These are phyloP conservation scores for Pleurotus sapidus DNA, from an alignment of 768 basidiomycete genomes.

Conservation along the genomic window DNA sequence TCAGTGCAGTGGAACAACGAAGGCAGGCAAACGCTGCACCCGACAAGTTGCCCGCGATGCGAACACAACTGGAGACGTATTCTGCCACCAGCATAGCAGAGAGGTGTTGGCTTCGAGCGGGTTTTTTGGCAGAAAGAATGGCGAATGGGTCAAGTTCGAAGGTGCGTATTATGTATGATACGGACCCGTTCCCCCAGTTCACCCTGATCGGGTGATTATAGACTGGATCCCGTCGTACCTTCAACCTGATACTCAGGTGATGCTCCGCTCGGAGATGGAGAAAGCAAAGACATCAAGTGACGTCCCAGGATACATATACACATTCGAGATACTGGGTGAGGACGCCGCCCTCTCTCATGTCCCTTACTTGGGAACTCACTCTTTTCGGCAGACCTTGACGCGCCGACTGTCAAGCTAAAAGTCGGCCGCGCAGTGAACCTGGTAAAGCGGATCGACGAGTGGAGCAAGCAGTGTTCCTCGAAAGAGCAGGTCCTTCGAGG, in stretches of 20 bases:
- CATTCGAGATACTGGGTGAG: conserved; percentile 74
- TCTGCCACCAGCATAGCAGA: conserved; percentile 66
- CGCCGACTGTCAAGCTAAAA: conserved; percentile 59
- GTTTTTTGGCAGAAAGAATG: conserved; percentile 48
- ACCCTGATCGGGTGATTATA: conserved; percentile 21
- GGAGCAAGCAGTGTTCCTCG: conserved; percentile 79
- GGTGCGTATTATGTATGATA: conserved; percentile 32
- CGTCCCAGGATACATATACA: conserved; percentile 75
- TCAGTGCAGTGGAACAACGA: conserved; percentile 66
- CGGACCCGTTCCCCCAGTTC: not conserved
- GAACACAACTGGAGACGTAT: conserved; percentile 25
- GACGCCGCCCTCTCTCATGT: not conserved
- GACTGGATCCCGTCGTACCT: conserved; percentile 74
- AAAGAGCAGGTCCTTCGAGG: conserved; percentile 73
- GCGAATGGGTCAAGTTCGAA: conserved; percentile 55
- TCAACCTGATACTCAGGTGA: conserved; percentile 55
- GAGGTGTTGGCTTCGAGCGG: conserved; percentile 50
- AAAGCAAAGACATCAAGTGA: conserved; percentile 31
- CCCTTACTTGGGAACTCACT: not conserved
- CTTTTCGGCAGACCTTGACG: conserved; percentile 14
- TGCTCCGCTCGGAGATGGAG: conserved; percentile 53
- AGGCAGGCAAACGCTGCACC: conserved; percentile 58
- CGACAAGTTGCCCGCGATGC: conserved; percentile 47
- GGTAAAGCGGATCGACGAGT: conserved; percentile 70
- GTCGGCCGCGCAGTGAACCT: conserved; percentile 79